These are phyloP conservation scores for Aspergillus ostianus DNA, from an alignment of 495 filamentous ascomycete genomes.

Conservation along the genomic window DNA sequence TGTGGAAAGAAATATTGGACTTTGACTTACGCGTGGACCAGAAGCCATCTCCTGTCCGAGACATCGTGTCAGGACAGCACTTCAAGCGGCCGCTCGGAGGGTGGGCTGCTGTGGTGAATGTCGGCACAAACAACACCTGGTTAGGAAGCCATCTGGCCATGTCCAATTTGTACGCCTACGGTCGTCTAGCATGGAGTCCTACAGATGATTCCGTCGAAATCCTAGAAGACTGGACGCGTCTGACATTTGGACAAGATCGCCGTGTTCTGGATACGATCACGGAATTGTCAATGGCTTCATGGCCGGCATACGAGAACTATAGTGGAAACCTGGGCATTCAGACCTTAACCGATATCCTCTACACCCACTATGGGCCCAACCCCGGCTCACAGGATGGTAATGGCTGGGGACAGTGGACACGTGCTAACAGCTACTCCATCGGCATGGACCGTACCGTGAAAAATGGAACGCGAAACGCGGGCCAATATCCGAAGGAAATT, in stretches of 20 bases:
- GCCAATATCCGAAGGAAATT: slow-evolving; percentile 64
- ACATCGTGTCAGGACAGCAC: slow-evolving; percentile 58
- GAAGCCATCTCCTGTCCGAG: slow-evolving; percentile 48
- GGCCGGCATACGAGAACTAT: slow-evolving; percentile 71
- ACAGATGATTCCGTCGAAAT: slow-evolving; percentile 42
- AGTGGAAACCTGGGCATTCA: slow-evolving; percentile 69
- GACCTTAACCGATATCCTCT: slow-evolving; percentile 66
- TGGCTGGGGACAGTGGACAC: slow-evolving; percentile 72
- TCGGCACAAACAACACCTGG: slow-evolving; percentile 66
- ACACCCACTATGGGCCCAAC: slow-evolving; percentile 65
- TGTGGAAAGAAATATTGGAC: slow-evolving; percentile 66
- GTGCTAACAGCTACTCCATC: slow-evolving; percentile 55
- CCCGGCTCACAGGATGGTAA: slow-evolving; percentile 66
- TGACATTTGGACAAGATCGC: slow-evolving; percentile 59
- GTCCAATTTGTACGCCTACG: slow-evolving; percentile 73
- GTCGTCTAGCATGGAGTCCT: slow-evolving; percentile 63
- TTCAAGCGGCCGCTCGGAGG: slow-evolving; percentile 60
- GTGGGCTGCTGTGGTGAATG: slow-evolving; percentile 67
- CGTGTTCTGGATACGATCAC: slow-evolving; percentile 57
- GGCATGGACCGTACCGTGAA: slow-evolving; percentile 71
- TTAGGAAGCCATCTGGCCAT: slow-evolving; percentile 65
- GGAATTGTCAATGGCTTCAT: slow-evolving; percentile 64
- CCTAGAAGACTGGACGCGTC: slow-evolving; percentile 61
- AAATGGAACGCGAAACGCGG: slow-evolving; percentile 63
- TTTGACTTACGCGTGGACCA: slow-evolving; percentile 64